Evolutionary conservation across 331 rosid genomes (phyloP).

Genomic region (Rhamnella rubrinervis): DNA sequence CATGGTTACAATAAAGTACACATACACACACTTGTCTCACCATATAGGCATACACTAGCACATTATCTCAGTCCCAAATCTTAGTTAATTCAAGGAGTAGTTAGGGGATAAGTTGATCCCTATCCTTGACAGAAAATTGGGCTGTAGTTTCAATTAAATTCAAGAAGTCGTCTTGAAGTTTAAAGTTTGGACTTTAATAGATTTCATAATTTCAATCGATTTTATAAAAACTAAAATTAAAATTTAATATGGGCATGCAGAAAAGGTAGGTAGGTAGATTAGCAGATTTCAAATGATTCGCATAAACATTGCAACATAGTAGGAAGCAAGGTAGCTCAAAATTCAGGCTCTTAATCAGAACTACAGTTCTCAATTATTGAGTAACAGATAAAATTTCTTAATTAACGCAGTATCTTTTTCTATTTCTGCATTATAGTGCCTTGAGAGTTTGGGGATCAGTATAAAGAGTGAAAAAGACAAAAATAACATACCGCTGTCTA

Average conservation of each 20-base stretch:
- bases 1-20: too few species aligned
- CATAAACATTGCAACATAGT: not conserved
- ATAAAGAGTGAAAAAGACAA: not conserved
- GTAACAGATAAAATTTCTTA: not conserved
- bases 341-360: not conserved
- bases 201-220: not conserved
- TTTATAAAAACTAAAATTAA: not conserved
- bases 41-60: too few species aligned
- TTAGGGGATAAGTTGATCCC: too few species aligned
- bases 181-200: not conserved
- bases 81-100: too few species aligned
- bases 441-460: not conserved
- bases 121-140: not conserved
- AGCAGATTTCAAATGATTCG: not conserved
- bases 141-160: not conserved
- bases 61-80: too few species aligned
- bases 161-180: not conserved
- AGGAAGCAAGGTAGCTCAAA: not conserved
- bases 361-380: not conserved
- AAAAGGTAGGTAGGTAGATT: not conserved
- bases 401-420: not conserved
- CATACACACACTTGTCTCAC: too few species aligned
- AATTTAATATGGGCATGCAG: not conserved
- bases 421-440: not conserved
- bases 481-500: constrained; percentile 63